These are phyloP conservation scores for Murraya koenigii DNA, from an alignment of 345 rosid genomes.

Conservation along the genomic window DNA sequence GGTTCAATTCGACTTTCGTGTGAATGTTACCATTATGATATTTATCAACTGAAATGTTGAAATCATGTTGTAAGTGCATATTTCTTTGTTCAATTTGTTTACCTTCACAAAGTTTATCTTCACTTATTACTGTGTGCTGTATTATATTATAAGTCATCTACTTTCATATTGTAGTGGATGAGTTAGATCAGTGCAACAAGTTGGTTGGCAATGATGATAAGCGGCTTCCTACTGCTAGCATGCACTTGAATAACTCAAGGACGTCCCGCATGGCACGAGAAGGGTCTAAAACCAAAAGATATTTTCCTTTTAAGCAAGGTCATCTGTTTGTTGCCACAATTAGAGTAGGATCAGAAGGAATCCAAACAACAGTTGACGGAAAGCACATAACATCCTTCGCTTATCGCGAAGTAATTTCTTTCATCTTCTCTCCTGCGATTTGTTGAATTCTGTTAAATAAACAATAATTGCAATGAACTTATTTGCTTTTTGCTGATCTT, in stretches of 20 bases:
- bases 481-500: slow-evolving; percentile 23
- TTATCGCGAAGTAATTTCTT: slow-evolving; percentile 74
- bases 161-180: slow-evolving; percentile 57
- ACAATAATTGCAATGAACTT: slow-evolving; percentile 1
- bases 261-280: slow-evolving; percentile 28
- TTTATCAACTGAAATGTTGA: not conserved
- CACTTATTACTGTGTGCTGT: not conserved
- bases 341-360: slow-evolving; percentile 88
- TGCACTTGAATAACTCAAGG: slow-evolving; percentile 36
- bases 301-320: slow-evolving; percentile 89
- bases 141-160: not conserved
- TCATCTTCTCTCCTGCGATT: slow-evolving; percentile 10
- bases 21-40: slow-evolving; percentile 8
- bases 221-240: slow-evolving; percentile 22
- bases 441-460: slow-evolving; percentile 2
- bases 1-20: not conserved
- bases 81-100: not conserved
- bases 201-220: slow-evolving; percentile 72
- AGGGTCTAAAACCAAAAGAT: slow-evolving; percentile 46
- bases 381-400: slow-evolving; percentile 95
- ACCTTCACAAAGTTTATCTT: not conserved
- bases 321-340: slow-evolving; percentile 85
- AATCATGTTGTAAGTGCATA: not conserved
- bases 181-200: slow-evolving; percentile 83
- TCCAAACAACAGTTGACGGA: slow-evolving; percentile 94